Evolutionary conservation across 2,329 filamentous ascomycete genomes (phyloP).

Genomic region (Ophiostoma pallidulum): DNA sequence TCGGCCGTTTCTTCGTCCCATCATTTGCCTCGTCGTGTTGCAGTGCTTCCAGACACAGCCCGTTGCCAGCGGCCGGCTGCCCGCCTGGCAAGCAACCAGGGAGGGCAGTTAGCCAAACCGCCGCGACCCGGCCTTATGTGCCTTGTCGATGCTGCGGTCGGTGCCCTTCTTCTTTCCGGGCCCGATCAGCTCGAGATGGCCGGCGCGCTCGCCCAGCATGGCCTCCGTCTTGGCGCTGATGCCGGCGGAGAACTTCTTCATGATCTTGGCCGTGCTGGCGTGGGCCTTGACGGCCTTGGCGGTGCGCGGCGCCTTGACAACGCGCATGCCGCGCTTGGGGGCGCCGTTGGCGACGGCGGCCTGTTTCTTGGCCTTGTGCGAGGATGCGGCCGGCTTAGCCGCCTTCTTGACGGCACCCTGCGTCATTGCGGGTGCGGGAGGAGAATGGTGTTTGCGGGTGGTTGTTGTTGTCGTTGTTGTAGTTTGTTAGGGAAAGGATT

Average conservation of each 20-base stretch:
- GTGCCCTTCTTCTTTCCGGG: conserved; percentile 39
- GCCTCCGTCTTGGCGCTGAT: conserved; percentile 46
- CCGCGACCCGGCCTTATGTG: conserved; percentile 38
- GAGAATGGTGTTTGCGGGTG: neutral
- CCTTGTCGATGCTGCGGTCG: conserved; percentile 14
- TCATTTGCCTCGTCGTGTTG: too few species aligned
- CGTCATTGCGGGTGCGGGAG: conserved; percentile 32
- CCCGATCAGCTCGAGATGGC: conserved; percentile 51
- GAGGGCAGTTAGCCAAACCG: conserved; percentile 53
- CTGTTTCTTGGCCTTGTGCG: conserved; percentile 27
- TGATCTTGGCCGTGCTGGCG: conserved; percentile 39
- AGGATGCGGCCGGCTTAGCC: conserved; percentile 23
- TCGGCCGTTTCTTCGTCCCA: too few species aligned
- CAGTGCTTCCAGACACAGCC: too few species aligned
- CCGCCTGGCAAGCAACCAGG: too few species aligned
- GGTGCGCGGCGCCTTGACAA: conserved; percentile 39
- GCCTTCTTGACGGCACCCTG: conserved; percentile 45
- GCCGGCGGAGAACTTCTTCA: conserved; percentile 46
- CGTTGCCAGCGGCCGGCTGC: too few species aligned
- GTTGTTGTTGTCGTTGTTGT: neutral
- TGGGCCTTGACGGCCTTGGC: conserved; percentile 25
- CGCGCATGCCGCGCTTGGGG: conserved; percentile 32
- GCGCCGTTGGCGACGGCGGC: conserved; percentile 19
- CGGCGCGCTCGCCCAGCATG: conserved; percentile 48
- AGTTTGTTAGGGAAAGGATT: neutral